Conservation (phyloP, 2,329 filamentous ascomycete genomes). For the Rugonectria rugulosa region DNA sequence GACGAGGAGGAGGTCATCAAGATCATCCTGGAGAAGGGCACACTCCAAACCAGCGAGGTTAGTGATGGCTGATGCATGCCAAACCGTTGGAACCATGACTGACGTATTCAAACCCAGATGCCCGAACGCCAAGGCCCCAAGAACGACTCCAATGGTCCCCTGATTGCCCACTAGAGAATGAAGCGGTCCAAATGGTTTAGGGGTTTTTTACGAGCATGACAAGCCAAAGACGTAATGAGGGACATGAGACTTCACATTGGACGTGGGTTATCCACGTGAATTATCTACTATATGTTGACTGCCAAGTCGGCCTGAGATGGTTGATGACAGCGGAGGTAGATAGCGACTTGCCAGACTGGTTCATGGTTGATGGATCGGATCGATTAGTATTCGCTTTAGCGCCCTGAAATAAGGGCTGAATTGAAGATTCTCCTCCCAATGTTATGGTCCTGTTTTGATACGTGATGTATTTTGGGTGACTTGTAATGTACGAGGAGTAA, state of each 20-base stretch:
- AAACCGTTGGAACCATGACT: neutral
- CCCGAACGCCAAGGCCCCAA: constrained; percentile 59
- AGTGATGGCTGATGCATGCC: constrained; percentile 27
- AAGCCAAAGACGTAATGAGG: constrained; percentile 1
- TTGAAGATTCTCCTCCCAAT: constrained; percentile 21
- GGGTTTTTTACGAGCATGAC: constrained; percentile 7
- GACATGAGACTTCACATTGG: constrained; percentile 2
- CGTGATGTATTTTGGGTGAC: too few species aligned
- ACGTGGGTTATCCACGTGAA: neutral
- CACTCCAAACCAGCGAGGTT: constrained; percentile 67
- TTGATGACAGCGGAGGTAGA: constrained; percentile 18
- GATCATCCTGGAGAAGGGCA: constrained; percentile 81
- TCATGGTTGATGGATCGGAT: constrained; percentile 16
- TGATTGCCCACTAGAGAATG: constrained; percentile 50
- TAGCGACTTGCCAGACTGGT: constrained; percentile 3
- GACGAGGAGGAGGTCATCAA: constrained; percentile 82
- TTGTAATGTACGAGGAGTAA: too few species aligned
- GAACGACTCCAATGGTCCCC: constrained; percentile 60
- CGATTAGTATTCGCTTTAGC: constrained; percentile 7
- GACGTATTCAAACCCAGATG: constrained; percentile 48
- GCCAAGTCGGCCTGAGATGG: constrained; percentile 21
- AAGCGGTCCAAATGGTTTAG: constrained; percentile 1
- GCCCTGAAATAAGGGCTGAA: constrained; percentile 32
- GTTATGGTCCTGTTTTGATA: too few species aligned
- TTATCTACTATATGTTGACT: constrained; percentile 10